Evolutionary conservation across 2,329 filamentous ascomycete genomes (phyloP).

Genomic region (Fusarium sp.): DNA sequence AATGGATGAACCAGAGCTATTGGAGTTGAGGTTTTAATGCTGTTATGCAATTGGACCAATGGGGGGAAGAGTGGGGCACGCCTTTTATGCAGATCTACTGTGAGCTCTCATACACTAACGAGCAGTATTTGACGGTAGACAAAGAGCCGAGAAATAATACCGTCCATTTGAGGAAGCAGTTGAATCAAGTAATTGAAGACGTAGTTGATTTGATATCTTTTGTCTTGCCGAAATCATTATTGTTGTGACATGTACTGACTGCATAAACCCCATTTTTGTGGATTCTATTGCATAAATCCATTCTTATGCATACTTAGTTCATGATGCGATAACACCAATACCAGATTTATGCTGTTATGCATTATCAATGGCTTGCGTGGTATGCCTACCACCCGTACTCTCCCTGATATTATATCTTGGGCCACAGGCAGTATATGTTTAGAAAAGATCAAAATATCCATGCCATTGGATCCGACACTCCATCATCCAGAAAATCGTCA

Average conservation of each 20-base stretch:
- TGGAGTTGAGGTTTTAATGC: not conserved
- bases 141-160: no score
- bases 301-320: no score
- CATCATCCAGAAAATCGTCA: conserved; percentile 15
- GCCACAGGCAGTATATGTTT: accelerated
- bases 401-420: no score
- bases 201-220: accelerated
- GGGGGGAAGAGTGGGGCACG: not conserved
- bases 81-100: not conserved
- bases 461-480: not conserved
- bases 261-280: no score
- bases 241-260: not conserved
- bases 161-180: accelerated
- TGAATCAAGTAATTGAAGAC: no score
- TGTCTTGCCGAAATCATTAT: no score
- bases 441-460: conserved; percentile 3
- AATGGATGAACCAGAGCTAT: not conserved
- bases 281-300: no score
- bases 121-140: accelerated
- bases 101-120: accelerated
- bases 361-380: not conserved
- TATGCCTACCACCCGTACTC: not conserved
- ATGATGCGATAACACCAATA: no score
- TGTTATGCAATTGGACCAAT: not conserved
- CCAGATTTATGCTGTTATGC: no score